phyloP scores from a whole-genome alignment of 176 grass and related monocot genomes.

The Aegilops bicornis region DNA sequence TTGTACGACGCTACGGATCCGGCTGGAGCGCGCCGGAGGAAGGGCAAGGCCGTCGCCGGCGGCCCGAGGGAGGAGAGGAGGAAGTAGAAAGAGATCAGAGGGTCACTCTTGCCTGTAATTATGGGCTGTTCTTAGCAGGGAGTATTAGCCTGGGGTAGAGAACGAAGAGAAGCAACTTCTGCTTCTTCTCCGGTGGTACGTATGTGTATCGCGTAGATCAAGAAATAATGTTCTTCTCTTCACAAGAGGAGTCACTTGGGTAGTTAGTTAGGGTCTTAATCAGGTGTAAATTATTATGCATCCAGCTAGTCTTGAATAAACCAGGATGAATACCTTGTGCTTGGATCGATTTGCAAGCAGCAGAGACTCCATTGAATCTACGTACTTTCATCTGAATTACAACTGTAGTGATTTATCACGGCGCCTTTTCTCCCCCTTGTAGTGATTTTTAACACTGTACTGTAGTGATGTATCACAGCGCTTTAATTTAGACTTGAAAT shows the following conservation, averaged over 20 bases:
- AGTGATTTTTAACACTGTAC: no score
- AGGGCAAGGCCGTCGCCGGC: conserved; percentile 9
- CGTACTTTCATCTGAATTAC: no score
- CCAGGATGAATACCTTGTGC: background rate
- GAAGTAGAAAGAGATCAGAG: background rate
- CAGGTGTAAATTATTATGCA: background rate
- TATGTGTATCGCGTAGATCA: background rate
- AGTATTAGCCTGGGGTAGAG: conserved; percentile 11
- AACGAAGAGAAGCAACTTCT: background rate
- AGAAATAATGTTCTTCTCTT: background rate
- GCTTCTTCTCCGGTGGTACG: background rate
- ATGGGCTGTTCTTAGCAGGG: conserved; percentile 4
- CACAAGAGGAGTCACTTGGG: background rate
- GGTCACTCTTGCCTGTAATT: conserved; percentile 34
- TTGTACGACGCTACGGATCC: conserved; percentile 46
- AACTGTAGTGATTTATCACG: no score
- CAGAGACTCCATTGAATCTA: background rate
- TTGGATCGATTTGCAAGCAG: background rate
- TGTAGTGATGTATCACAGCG: no score
- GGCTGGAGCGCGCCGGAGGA: conserved; percentile 4
- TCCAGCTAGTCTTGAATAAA: background rate
- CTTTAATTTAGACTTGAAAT: no score
- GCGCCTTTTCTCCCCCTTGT: no score
- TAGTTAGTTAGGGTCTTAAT: background rate
- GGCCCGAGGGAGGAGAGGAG: background rate